Conservation (phyloP, 805 yeast genomes). For the Saccharomycopsis sp. region DNA sequence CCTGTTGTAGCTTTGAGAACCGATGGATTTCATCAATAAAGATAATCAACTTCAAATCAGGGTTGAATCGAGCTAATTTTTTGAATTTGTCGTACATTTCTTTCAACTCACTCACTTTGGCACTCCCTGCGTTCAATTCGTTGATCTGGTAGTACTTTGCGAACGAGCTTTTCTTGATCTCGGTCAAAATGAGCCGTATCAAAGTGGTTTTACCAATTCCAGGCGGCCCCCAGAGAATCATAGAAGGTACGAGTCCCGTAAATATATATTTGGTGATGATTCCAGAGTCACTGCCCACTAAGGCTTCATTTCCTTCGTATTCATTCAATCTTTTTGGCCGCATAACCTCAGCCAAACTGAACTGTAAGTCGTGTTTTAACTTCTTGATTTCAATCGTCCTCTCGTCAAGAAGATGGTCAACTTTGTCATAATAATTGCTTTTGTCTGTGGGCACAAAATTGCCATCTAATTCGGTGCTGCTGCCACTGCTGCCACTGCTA, state of each 20-base stretch:
- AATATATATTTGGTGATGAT: conserved; percentile 58
- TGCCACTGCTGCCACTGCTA: neutral
- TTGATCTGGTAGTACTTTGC: conserved; percentile 42
- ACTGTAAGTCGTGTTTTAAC: conserved; percentile 13
- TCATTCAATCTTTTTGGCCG: conserved; percentile 68
- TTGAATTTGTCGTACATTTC: conserved; percentile 43
- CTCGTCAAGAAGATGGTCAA: conserved; percentile 18
- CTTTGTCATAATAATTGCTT: conserved; percentile 14
- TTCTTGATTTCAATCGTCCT: conserved; percentile 13
- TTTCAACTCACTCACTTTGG: conserved; percentile 60
- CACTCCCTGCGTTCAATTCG: conserved; percentile 81
- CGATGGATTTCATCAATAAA: conserved; percentile 94
- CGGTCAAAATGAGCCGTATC: conserved; percentile 42
- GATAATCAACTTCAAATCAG: conserved; percentile 49
- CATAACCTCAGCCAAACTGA: conserved; percentile 66
- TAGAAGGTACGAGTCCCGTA: conserved; percentile 62
- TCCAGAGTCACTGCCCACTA: conserved; percentile 57
- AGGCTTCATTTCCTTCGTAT: conserved; percentile 79
- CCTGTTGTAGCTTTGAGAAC: conserved; percentile 82
- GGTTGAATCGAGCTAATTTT: conserved; percentile 29
- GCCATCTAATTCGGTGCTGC: conserved; percentile 2
- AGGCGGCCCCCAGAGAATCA: conserved; percentile 93
- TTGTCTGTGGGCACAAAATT: conserved; percentile 10
- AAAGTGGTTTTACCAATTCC: conserved; percentile 90
- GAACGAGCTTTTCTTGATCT: conserved; percentile 24